phyloP scores from a whole-genome alignment of 305 asterid genomes.

The Rubia tinctorum region DNA sequence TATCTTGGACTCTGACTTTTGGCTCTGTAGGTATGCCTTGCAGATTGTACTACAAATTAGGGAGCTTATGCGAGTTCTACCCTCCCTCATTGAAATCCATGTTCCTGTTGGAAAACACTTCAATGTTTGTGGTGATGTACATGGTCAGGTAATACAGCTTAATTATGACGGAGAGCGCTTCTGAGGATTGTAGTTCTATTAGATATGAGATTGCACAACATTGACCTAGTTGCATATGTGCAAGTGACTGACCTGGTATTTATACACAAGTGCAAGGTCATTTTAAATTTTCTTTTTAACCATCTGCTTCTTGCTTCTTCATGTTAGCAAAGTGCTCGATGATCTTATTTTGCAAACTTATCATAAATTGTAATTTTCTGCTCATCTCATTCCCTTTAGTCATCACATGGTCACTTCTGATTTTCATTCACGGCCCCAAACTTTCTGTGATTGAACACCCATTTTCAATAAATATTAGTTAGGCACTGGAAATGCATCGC shows the following conservation, averaged over 20 bases:
- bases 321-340: background rate
- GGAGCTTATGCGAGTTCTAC: constrained; percentile 69
- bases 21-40: constrained; percentile 67
- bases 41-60: constrained; percentile 85
- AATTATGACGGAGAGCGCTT: constrained; percentile 66
- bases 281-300: background rate
- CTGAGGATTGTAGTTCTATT: constrained; percentile 8
- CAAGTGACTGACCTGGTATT: background rate
- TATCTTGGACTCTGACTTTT: constrained; percentile 15
- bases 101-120: constrained; percentile 84
- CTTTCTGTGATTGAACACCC: background rate
- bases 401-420: too few relatives aligned
- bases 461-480: too few relatives aligned
- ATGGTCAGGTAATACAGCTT: constrained; percentile 85
- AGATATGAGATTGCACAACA: background rate
- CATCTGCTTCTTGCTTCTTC: background rate
- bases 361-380: too few relatives aligned
- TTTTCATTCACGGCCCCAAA: background rate
- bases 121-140: constrained; percentile 99
- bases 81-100: constrained; percentile 87
- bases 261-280: background rate
- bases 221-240: background rate
- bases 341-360: too few relatives aligned
- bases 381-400: too few relatives aligned
- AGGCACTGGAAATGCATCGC: background rate